Evolutionary conservation across 192 early-diverging fungal species (phyloP).

Genomic region (Allomyces macrogynus): DNA sequence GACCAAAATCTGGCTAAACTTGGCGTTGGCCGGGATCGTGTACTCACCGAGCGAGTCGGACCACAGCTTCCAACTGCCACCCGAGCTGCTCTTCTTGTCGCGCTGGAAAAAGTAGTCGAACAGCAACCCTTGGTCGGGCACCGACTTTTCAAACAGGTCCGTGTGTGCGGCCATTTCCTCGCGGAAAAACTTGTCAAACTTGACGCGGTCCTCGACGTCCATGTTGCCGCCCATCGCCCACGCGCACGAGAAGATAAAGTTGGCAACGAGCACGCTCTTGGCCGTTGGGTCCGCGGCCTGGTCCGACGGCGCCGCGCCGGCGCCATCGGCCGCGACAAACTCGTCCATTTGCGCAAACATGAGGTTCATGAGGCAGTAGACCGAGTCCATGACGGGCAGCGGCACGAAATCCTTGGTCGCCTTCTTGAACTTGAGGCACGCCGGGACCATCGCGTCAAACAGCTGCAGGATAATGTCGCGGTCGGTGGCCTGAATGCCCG

Average conservation of each 20-base stretch:
- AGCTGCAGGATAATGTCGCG: slow-evolving; percentile 12
- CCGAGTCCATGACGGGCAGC: slow-evolving; percentile 33
- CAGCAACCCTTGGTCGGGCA: slow-evolving; percentile 49
- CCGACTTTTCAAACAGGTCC: slow-evolving; percentile 9
- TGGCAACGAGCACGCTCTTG: slow-evolving; percentile 63
- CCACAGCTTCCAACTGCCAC: slow-evolving; percentile 76
- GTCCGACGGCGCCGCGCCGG: slow-evolving; percentile 4
- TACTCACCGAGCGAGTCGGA: slow-evolving; percentile 73
- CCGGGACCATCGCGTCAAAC: slow-evolving; percentile 25
- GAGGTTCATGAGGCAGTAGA: slow-evolving; percentile 28
- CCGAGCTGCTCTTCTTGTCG: slow-evolving; percentile 56
- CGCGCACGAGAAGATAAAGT: slow-evolving; percentile 55
- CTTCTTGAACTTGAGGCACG: slow-evolving; percentile 13
- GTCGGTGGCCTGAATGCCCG: slow-evolving; percentile 7
- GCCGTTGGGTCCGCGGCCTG: slow-evolving; percentile 45
- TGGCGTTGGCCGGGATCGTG: slow-evolving; percentile 76
- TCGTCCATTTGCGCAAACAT: slow-evolving; percentile 25
- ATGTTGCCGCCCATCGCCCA: slow-evolving; percentile 94
- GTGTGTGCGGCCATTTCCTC: slow-evolving; percentile 4
- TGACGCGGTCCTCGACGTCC: slow-evolving; percentile 40
- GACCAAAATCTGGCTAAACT: slow-evolving; percentile 80
- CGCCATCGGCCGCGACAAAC: slow-evolving; percentile 5
- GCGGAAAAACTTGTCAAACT: slow-evolving; percentile 64
- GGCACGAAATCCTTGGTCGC: slow-evolving; percentile 36
- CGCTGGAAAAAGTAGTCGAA: slow-evolving; percentile 52